Evolutionary conservation across 768 basidiomycete species (phyloP), one percentile per base, ranked within the genome.

Genomic region (Suillus luteus): DNA sequence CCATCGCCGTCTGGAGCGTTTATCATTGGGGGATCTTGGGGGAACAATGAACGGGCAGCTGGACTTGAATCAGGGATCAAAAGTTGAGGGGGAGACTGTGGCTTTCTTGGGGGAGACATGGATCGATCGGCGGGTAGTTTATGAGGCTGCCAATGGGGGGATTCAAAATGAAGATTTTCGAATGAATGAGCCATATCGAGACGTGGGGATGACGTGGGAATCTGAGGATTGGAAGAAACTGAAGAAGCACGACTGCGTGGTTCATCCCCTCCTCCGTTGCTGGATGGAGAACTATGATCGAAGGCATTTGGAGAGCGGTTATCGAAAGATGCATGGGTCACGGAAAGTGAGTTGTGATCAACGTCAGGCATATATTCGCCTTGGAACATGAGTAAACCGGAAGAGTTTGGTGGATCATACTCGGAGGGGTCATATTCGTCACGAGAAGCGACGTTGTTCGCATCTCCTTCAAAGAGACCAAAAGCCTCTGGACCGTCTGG

Each of bases 341-440:
- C 73, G 17, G 79, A 77, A 19, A 79, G 74, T 10, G 82, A 77
- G 43, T 63, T 63, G 14, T 70, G 70, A 67, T 76, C 73, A 55
- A 77, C 64, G 33, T 65, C 64, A 37, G 74, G 68, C 67, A 83
- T 80, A 65, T 71, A 86, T 12, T 83, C 82, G 69, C 68, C 65
- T 69, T 87, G 84, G 73, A 88, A 87, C 77, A 89, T 84, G 68
- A 92, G 81, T 12, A 87, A 81, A 33, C 73, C 69, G 38, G 82
- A 71, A 1, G 77, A 76, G 63, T 80, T 73, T 22, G 89, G 86
- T 5, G 77, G 70, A 77, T 93, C 91, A 80, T 85, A 92, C 62
- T 92, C 88, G 35, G 83, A 74, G 5, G 91, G 91, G 72, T 92
- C 86, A 82, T 93, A 92, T 37, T 86, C 87, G 74, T 76, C 69